phyloP scores from a whole-genome alignment of 2,329 filamentous ascomycete species.

The Verticillium nubilum region DNA sequence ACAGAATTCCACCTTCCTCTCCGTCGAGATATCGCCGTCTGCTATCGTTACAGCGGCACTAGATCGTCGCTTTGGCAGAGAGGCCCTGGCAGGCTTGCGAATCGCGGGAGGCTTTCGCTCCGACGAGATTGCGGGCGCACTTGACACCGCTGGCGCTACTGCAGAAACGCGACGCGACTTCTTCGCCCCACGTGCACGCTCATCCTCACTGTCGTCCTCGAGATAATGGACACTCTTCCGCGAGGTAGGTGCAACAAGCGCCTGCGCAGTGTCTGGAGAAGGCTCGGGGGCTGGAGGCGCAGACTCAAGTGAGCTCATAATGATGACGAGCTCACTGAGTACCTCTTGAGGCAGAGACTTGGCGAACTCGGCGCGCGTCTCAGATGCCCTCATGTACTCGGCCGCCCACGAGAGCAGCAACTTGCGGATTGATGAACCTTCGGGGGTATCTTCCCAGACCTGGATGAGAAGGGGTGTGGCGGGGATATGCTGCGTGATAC shows the following conservation, averaged over 20 bases:
- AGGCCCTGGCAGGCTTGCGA: conserved; percentile 23
- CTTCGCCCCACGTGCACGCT: conserved; percentile 23
- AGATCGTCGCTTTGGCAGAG: conserved; percentile 25
- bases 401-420: conserved; percentile 57
- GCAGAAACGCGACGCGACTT: conserved; percentile 39
- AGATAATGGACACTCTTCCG: conserved; percentile 46
- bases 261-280: conserved; percentile 11
- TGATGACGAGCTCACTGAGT: conserved; percentile 55
- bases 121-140: conserved; percentile 7
- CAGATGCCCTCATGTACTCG: conserved; percentile 56
- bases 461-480: conserved; percentile 53
- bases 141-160: conserved; percentile 12
- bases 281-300: conserved; percentile 26
- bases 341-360: conserved; percentile 57
- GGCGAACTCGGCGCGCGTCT: conserved; percentile 51
- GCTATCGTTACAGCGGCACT: conserved; percentile 18
- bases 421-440: conserved; percentile 52
- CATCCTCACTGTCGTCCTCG: conserved; percentile 36
- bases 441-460: conserved; percentile 57
- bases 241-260: conserved; percentile 4
- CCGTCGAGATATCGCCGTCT: conserved; percentile 9
- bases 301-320: conserved; percentile 51
- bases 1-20: conserved; percentile 50
- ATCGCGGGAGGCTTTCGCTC: conserved; percentile 18
- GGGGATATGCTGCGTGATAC: conserved; percentile 48